A percentile compares a stretch with the other conserved stretches of the same genome.
phyloP scores from a whole-genome alignment of 2,329 filamentous ascomycete genomes.

The Capronia americana region DNA sequence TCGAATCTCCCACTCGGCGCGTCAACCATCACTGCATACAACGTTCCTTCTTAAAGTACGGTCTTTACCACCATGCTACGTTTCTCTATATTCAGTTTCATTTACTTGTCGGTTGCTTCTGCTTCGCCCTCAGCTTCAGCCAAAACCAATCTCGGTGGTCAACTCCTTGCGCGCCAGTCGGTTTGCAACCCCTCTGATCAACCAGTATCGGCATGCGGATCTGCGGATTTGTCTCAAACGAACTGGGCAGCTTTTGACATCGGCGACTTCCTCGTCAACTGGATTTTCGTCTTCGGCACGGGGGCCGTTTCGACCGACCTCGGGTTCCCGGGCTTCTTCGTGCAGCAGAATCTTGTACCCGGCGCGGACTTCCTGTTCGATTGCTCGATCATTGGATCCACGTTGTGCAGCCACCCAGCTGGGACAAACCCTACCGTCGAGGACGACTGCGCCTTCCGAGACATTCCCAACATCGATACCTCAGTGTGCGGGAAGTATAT shows the following conservation, averaged over 20 bases:
- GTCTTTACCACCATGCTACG: too few species aligned
- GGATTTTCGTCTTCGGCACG: constrained; percentile 11
- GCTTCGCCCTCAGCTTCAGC: too few species aligned
- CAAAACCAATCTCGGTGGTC: too few species aligned
- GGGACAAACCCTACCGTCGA: not conserved
- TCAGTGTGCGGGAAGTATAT: constrained; percentile 6
- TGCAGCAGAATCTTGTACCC: not conserved
- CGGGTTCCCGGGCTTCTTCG: constrained; percentile 17
- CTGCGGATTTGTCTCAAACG: not conserved
- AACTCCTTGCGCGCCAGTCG: too few species aligned
- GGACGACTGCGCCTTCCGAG: constrained; percentile 15
- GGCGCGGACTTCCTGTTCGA: too few species aligned
- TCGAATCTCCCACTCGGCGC: too few species aligned
- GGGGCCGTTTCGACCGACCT: not conserved
- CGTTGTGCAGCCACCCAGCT: not conserved
- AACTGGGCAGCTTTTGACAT: constrained; percentile 22
- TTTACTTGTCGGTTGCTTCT: too few species aligned
- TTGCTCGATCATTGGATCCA: too few species aligned
- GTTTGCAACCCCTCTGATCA: too few species aligned
- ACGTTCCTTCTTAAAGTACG: too few species aligned
- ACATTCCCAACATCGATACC: not conserved
- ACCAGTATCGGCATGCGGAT: not conserved
- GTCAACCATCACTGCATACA: too few species aligned
- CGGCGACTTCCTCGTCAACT: constrained; percentile 11
- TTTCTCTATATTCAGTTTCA: too few species aligned